phyloP scores from a whole-genome alignment of 805 yeast genomes.

The Cyberlindnera mrakii region DNA sequence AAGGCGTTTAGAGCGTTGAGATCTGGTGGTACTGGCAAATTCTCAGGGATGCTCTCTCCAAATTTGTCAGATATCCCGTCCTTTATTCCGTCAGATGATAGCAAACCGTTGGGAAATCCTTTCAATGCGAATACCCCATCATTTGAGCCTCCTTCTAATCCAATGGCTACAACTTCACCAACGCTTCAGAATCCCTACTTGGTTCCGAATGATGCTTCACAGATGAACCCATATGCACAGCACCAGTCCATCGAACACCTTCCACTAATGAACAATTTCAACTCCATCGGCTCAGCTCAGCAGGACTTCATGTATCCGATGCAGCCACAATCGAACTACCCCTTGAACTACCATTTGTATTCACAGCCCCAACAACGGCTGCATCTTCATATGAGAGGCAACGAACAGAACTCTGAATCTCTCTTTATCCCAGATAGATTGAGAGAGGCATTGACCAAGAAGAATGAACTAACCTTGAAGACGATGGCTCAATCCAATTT shows the following conservation, averaged over 20 bases:
- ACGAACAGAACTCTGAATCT: constrained; percentile 63
- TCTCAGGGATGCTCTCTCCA: constrained; percentile 29
- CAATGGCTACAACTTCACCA: constrained; percentile 9
- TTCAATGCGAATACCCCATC: constrained; percentile 24
- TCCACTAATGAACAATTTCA: background rate
- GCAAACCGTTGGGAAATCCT: background rate
- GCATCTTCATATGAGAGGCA: constrained; percentile 51
- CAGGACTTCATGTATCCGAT: constrained; percentile 11
- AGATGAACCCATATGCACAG: constrained; percentile 17
- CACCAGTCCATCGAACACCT: constrained; percentile 2
- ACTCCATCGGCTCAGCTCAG: constrained; percentile 14
- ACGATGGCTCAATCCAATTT: constrained; percentile 51
- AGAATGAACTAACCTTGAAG: constrained; percentile 77
- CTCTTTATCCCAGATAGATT: constrained; percentile 70
- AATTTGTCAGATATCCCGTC: constrained; percentile 30
- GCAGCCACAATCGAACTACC: constrained; percentile 31
- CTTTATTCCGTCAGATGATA: constrained; percentile 20
- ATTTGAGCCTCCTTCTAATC: constrained; percentile 11
- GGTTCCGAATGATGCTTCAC: background rate
- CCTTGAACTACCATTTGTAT: constrained; percentile 78
- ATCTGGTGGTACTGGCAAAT: constrained; percentile 14
- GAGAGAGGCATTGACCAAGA: constrained; percentile 63
- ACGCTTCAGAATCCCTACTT: constrained; percentile 1
- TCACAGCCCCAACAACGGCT: constrained; percentile 84
- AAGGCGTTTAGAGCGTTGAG: background rate